Evolutionary conservation across 306 rosid species (phyloP), one percentile per base, ranked within the genome.

Genomic region (Geum urbanum): DNA sequence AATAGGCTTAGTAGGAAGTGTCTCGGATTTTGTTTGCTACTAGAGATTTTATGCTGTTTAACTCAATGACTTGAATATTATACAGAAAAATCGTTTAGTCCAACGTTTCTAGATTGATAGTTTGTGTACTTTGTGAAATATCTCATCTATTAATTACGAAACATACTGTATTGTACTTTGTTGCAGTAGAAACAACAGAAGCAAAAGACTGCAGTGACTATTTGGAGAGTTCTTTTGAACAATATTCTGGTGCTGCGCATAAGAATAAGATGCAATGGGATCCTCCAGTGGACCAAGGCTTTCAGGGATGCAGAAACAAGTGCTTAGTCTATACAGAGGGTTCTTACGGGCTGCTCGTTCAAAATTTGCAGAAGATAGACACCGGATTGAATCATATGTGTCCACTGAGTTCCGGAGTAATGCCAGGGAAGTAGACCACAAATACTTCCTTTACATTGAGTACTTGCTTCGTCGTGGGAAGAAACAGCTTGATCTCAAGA

Each of bases 261-360:
- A 40, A 55, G 18, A 53, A 59, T n/a, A 64, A 37, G 72, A 39
- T 47, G 71, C 84, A 53, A 89, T 86, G 97, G 92, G 78, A 52
- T 73, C 66, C 66, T 72, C 80, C 2, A 22, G 67, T 22, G 86
- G 74, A 18, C 81, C 77, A 39, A 90, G 81, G 77, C 91, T 92
- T 45, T 92, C 97, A 6, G 97, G 97, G 44, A 78, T 92, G 92
- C 98, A 92, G 71, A 92, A 77, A 52, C 97, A 90, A 84, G 96
- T 92, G 3, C 94, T 92, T 16, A 66, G 90, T 48, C 70, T 90
- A 37, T 90, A 88, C 83, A 83, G 96, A 81, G 87, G 84, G 15
- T 92, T 92, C 85, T 76, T 92, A 14, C 86, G 96, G 50, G 84
- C 86, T 3, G 89, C 98, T 1, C 94, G 96, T 5, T 76, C 83